These are phyloP conservation scores for Aspergillus wentii DNA, from an alignment of 495 filamentous ascomycete genomes.

Conservation along the genomic window DNA sequence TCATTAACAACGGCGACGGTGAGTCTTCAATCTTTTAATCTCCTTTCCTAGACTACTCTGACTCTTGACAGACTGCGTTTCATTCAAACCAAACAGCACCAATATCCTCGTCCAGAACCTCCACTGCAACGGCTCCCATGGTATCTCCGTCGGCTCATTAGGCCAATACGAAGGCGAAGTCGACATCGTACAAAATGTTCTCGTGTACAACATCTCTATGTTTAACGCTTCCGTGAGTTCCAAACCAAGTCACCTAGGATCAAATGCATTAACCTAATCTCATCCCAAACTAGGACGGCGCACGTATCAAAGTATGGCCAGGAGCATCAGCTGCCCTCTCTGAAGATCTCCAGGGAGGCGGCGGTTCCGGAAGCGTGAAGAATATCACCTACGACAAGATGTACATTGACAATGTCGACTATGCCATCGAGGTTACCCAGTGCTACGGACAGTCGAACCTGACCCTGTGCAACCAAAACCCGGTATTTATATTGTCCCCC, in stretches of 20 bases:
- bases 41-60: not conserved
- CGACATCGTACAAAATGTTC: constrained; percentile 62
- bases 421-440: constrained; percentile 60
- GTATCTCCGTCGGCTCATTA: constrained; percentile 65
- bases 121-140: constrained; percentile 66
- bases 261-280: too few relatives aligned
- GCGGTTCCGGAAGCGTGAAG: constrained; percentile 49
- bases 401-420: constrained; percentile 55
- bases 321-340: constrained; percentile 44
- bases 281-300: constrained; percentile 51
- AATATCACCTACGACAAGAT: constrained; percentile 56
- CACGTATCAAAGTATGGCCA: constrained; percentile 70
- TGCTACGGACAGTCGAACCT: constrained; percentile 62
- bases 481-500: constrained; percentile 20
- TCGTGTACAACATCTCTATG: constrained; percentile 64
- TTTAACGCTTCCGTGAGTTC: constrained; percentile 48
- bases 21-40: constrained; percentile 3
- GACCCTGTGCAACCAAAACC: constrained; percentile 56
- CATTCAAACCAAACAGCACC: constrained; percentile 75
- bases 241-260: not conserved
- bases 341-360: constrained; percentile 57
- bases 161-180: constrained; percentile 60
- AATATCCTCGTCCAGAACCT: constrained; percentile 68
- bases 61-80: constrained; percentile 67
- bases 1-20: constrained; percentile 65